Base-by-base conservation (phyloP, 805 yeast species). In the Pichia paraexigua region DNA sequence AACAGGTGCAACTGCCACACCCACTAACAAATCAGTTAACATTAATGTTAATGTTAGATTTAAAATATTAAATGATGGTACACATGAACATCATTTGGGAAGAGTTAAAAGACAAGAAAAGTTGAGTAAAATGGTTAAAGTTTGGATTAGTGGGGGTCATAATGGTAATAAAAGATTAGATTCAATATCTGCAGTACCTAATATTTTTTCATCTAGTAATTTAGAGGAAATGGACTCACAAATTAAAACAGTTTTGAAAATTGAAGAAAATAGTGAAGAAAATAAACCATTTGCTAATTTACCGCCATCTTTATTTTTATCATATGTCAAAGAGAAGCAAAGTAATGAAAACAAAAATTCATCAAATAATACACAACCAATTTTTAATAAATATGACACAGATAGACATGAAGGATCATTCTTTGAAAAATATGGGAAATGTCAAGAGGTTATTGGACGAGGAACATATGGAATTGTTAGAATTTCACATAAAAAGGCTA, bases 381-480 rank as follows among this genome's bases (percentile, higher is more conserved):
- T 24, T 11, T 49, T 49, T 35, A 44, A 48, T 7, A 39, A 22
- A 13, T 35, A 39, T 21, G 46, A 48, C 3, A 39, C 15, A 13
- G 44, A 39, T 25, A 17, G 22, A 17, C 43, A 42, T 10, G 40
- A 37, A 5, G 58, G 50, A 46, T 80, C 91, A 11, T 85, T 92
- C 65, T 85, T 82, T 10, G 91, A 90, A 59, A 87, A 91, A 64
- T 92, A 92, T 66, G 99, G 99, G 43, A 78, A 86, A 48, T 92
- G 98, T 66, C 96, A 89, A 68, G 98, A 92, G 65, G 87, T 91
- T 46, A 79, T 94, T 56, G 99, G 99, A 25, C 78, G 87, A 48
- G 98, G 98, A 21, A 83, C 97, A 0, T 92, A 87, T 71, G 99
- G 99, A 20, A 88, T 89, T 45, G 98, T 92, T 21, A 75, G 97